Conservation (phyloP, 2,329 filamentous ascomycete genomes). For the Sclerotinia spermophila region DNA sequence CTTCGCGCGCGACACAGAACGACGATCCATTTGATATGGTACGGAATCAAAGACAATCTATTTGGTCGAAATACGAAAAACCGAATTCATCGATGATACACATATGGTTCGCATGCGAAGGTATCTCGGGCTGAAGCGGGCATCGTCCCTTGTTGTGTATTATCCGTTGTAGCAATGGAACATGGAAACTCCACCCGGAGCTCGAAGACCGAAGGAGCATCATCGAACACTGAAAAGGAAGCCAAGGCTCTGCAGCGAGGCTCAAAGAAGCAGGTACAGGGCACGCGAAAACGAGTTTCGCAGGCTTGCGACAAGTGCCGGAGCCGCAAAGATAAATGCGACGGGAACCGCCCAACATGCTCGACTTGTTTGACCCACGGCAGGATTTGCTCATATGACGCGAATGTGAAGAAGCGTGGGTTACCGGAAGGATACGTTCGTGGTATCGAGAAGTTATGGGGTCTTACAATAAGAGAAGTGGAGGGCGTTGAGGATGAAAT, state of each 20-base stretch:
- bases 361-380: conserved; percentile 54
- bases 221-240: conserved; percentile 21
- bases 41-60: background rate
- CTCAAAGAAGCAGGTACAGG: conserved; percentile 24
- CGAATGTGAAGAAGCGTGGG: conserved; percentile 71
- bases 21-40: background rate
- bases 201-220: background rate
- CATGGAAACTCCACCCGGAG: conserved; percentile 2
- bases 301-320: conserved; percentile 54
- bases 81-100: background rate
- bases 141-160: conserved; percentile 7
- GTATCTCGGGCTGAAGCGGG: conserved; percentile 10
- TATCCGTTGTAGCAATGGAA: conserved; percentile 19
- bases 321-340: conserved; percentile 55
- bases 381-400: conserved; percentile 60
- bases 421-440: conserved; percentile 75
- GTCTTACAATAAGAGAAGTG: conserved; percentile 50
- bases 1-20: background rate
- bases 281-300: conserved; percentile 42
- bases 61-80: background rate
- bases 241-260: background rate
- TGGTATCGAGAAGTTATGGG: conserved; percentile 61
- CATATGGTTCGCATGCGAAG: conserved; percentile 9
- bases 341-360: conserved; percentile 58
- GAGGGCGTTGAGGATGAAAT: conserved; percentile 47